A percentile compares a stretch with the other conserved stretches of the same genome.
phyloP scores from a whole-genome alignment of 2,329 filamentous ascomycete genomes.

The Alternaria longipes region DNA sequence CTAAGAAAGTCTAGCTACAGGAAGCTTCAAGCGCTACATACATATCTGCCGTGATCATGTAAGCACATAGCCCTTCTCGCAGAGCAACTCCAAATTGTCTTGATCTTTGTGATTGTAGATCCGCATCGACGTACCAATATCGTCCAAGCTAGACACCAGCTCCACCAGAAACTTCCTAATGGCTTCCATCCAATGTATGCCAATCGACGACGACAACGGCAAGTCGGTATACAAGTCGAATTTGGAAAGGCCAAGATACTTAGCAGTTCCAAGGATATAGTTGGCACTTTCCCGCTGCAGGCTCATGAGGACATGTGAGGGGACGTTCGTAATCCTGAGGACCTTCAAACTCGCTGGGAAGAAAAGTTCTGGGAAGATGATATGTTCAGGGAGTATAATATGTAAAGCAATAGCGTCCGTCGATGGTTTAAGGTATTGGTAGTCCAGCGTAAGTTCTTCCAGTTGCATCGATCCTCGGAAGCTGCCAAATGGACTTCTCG shows the following conservation, averaged over 20 bases:
- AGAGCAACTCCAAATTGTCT: not conserved
- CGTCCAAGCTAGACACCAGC: not conserved
- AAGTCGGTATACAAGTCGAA: not conserved
- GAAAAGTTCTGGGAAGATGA: not conserved
- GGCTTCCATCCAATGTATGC: not conserved
- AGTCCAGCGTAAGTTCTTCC: not conserved
- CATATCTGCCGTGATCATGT: too few relatives aligned
- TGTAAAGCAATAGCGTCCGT: too few relatives aligned
- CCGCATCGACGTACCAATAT: not conserved
- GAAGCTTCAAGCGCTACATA: too few relatives aligned
- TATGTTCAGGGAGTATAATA: not conserved
- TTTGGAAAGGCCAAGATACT: not conserved
- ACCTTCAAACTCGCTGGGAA: not conserved
- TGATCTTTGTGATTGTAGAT: not conserved
- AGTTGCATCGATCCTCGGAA: not conserved
- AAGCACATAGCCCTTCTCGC: not conserved
- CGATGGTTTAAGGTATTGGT: not conserved
- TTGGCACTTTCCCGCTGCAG: not conserved
- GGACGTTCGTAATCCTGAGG: not conserved
- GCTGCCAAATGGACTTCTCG: not conserved
- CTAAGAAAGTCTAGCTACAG: too few relatives aligned
- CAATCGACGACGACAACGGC: not conserved
- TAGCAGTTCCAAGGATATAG: not conserved
- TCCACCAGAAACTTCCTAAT: not conserved
- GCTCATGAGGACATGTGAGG: not conserved